Base-by-base conservation (phyloP, 2,329 filamentous ascomycete genomes). In the Talaromyces islandicus region DNA sequence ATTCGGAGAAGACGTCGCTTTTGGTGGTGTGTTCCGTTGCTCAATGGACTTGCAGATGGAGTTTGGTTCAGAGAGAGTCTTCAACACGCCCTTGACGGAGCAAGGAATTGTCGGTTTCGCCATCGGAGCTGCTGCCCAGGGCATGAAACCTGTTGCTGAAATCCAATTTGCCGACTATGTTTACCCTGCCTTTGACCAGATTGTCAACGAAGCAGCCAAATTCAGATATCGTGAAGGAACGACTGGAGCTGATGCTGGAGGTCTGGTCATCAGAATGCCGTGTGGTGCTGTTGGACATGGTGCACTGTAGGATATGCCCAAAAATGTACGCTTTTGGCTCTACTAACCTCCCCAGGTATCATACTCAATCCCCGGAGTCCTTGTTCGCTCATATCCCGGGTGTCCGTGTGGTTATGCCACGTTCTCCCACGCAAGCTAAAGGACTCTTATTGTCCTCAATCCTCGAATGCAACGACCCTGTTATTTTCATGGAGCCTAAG, bases 81-180 rank as follows among this genome's bases (percentile, higher is more conserved):
- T 99, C 81, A 97, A 99, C 76, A 97, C 92, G 19, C 94, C 94
- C 0, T 77, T 99, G 66, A 91, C 88, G 35, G 94, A 99, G 73
- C 94, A 97, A 75, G 94, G 93, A 1, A 93, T 99, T 65, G 84
- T 95, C 61, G 94, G 94, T 0, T 97, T 97, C 70, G 94, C 88
- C 11, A 92, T 97, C 66, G 94, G 94, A 2, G 86, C 88, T 38
- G 92, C 93, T 0, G 90, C 91, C 7, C 89, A 96, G 77, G 93
- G 93, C 25, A 92, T 96, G 89, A 88, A 89, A 60, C 91, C 94
- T 0, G 85, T 97, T 25, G 93, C 93, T 0, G 94, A 99, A 78
- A 92, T 97, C 59, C 92, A 97, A 73, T 97, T 97, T 70, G 92
- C 92, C 61, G 92, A 97, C 72, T 97, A 97, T 72, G 87, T 96